Evolutionary conservation across 352 stramenopile species (phyloP).

Genomic region (Globisporangium camurandrum): DNA sequence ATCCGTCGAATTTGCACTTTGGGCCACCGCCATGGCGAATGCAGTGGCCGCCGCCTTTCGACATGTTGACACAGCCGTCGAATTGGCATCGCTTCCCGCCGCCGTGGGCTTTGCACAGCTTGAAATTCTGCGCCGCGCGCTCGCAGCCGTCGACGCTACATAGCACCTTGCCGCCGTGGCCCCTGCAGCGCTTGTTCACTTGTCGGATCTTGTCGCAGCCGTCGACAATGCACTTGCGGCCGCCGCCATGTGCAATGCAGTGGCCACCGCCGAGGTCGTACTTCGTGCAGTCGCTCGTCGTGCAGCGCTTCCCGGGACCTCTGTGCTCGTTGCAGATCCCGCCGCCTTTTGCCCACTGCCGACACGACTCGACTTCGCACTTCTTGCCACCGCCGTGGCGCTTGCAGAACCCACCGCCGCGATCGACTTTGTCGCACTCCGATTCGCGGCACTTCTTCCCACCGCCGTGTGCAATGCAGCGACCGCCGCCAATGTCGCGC

Average conservation of each 20-base stretch:
- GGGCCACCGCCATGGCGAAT: conserved; percentile 79
- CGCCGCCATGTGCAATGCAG: conserved; percentile 81
- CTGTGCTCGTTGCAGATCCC: conserved; percentile 76
- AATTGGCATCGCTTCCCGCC: conserved; percentile 61
- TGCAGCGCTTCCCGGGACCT: conserved; percentile 68
- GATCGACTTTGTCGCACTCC: conserved; percentile 75
- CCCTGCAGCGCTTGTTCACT: conserved; percentile 77
- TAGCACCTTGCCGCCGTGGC: conserved; percentile 72
- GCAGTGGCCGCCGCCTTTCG: conserved; percentile 78
- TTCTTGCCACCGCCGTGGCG: conserved; percentile 83
- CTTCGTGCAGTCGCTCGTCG: conserved; percentile 70
- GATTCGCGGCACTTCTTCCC: conserved; percentile 74
- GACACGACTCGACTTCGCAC: conserved; percentile 65
- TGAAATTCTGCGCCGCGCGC: conserved; percentile 69
- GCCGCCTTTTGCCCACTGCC: conserved; percentile 74
- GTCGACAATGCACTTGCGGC: conserved; percentile 75
- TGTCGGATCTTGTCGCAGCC: conserved; percentile 83
- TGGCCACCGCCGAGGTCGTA: conserved; percentile 77
- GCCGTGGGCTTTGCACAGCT: conserved; percentile 79
- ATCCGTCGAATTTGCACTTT: conserved; percentile 63
- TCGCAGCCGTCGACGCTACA: conserved; percentile 78
- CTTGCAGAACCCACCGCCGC: conserved; percentile 75
- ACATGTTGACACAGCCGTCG: conserved; percentile 77
- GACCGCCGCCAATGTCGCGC: conserved; percentile 80
- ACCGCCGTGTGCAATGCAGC: conserved; percentile 81